A percentile compares a stretch with the other conserved stretches of the same genome.
Conservation (phyloP, 2,329 filamentous ascomycete genomes). For the Massarina eburnea region DNA sequence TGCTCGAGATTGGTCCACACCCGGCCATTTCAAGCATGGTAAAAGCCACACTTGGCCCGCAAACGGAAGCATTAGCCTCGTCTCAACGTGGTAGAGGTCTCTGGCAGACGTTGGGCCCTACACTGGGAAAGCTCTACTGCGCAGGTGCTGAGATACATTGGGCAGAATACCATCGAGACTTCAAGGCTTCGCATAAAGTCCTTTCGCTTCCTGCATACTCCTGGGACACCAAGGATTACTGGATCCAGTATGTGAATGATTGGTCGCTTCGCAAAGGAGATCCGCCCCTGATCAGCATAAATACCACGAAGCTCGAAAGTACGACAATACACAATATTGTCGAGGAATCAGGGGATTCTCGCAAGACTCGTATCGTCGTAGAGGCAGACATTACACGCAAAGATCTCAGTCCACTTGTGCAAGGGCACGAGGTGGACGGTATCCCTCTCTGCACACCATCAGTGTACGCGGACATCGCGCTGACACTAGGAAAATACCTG, state of each 20-base stretch:
- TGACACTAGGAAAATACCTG: slow-evolving; percentile 29
- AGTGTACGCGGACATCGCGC: slow-evolving; percentile 39
- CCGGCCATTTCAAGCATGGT: slow-evolving; percentile 10
- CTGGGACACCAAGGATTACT: slow-evolving; percentile 43
- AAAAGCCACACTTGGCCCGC: slow-evolving; percentile 24
- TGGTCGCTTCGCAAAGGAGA: slow-evolving; percentile 30
- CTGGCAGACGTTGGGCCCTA: slow-evolving; percentile 44
- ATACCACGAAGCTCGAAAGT: slow-evolving; percentile 14
- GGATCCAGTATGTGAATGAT: slow-evolving; percentile 39
- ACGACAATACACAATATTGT: slow-evolving; percentile 7
- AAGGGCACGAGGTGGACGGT: slow-evolving; percentile 18
- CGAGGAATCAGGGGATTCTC: slow-evolving; percentile 8
- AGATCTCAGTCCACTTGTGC: slow-evolving; percentile 10
- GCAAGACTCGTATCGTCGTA: slow-evolving; percentile 8
- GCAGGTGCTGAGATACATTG: slow-evolving; percentile 61
- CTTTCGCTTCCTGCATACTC: slow-evolving; percentile 38
- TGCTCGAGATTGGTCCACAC: slow-evolving; percentile 20
- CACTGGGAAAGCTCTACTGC: slow-evolving; percentile 46
- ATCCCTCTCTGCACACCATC: slow-evolving; percentile 16
- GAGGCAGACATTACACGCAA: slow-evolving; percentile 13
- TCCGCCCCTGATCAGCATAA: background rate
- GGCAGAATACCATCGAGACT: slow-evolving; percentile 55
- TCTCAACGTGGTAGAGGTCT: slow-evolving; percentile 1
- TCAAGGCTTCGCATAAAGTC: slow-evolving; percentile 21
- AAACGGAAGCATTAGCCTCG: slow-evolving; percentile 4